These are phyloP conservation scores for Acanthamoeba lugdunensis DNA, from an alignment of 208 protist genomes.

Conservation along the genomic window DNA sequence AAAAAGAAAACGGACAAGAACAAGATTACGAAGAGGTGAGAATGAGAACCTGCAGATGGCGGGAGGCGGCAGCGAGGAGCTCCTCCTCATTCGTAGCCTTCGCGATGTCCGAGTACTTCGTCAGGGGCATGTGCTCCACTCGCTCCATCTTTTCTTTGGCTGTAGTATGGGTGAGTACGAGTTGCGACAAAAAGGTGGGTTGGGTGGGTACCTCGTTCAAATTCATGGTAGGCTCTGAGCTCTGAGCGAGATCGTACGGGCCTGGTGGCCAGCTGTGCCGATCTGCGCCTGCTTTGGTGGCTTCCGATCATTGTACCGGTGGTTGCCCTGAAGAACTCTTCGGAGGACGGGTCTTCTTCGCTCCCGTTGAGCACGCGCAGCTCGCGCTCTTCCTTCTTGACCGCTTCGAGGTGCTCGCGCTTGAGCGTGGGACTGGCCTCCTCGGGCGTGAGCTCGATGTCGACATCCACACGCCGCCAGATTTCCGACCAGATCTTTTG, in stretches of 20 bases:
- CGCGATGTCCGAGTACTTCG: slow-evolving; percentile 1
- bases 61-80: background rate
- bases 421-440: slow-evolving; percentile 8
- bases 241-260: background rate
- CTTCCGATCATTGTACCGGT: too few species aligned
- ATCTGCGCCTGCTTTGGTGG: too few species aligned
- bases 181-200: too few species aligned
- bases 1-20: background rate
- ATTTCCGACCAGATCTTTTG: background rate
- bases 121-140: background rate
- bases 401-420: background rate
- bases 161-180: background rate
- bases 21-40: background rate
- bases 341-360: background rate
- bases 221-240: background rate
- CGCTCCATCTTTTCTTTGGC: background rate
- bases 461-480: background rate
- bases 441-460: slow-evolving; percentile 16
- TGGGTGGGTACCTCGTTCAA: background rate
- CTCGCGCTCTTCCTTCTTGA: slow-evolving; percentile 33
- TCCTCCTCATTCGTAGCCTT: background rate
- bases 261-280: background rate
- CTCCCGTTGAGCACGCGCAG: background rate
- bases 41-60: background rate
- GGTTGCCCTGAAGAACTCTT: background rate